Evolutionary conservation across 257 asterid species (phyloP), one percentile per base, ranked within the genome.

Genomic region (Buddleja alternifolia): DNA sequence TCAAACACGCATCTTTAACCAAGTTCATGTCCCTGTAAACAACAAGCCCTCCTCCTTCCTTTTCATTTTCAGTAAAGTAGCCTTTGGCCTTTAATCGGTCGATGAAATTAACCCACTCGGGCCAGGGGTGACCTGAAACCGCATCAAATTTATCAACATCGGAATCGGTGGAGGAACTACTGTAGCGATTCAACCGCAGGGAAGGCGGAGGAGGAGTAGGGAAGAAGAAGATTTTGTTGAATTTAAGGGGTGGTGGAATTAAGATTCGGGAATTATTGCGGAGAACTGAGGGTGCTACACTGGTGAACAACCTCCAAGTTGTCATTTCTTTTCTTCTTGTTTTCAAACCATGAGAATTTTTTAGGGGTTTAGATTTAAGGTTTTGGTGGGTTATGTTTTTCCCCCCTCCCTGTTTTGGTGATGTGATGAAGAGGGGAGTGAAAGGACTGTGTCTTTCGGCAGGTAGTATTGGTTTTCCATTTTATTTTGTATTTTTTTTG

Each of bases 41-140:
- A 69, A 50, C 75, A 46, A 36, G 72, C 54, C 67, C 74, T 21
- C 24, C 87, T 3, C 34, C 66, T 21, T 40, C 79, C 8, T 47
- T 72, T 16, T 41, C 69, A 39, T 23, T 73, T 14, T 10, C 74
- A 4, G 73, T 15, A 16, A 91, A 44, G 84, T 89, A 91, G 29
- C 96, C 97, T 69, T 78, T 94, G 66, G 80, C 53, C 75, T 87
- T 87, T 72, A 91, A 77, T 21, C 84, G 81, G 75, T 89, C 95
- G 44, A 91, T 77, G 55, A 94, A 94, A 44, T 62, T 56, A 54
- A 89, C 78, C 99, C 99, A 94, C 76, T 91, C 99, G 1, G 96
- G 96, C 99, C 99, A 94, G 0, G 97, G 98, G 73, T 94, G 99
- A 40, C 56, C 56, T 37, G 81, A 55, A 21, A 59, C 8, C 20